Evolutionary conservation across 306 rosid species (phyloP), one percentile per base, ranked within the genome.

Genomic region (Corylus heterophylla): DNA sequence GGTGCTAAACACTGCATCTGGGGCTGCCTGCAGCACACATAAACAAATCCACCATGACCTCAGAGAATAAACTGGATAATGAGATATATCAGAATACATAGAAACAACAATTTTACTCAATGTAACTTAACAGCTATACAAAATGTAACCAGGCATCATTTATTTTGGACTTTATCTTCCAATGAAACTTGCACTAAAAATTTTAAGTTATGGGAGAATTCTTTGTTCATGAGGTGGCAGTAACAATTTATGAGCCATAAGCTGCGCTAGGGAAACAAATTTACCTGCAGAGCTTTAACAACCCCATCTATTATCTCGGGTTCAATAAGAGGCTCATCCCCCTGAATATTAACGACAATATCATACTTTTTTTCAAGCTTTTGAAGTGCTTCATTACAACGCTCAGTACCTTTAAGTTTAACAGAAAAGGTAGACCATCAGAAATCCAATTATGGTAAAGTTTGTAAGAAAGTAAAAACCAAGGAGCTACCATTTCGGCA

Each of bases 1-100:
- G 48, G 99, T 95, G 87, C 99, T 93, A 85, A 95, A 95, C 79
- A 95, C 99, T 73, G 99, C 99, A 89, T 95, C 98, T 37, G 99
- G 99, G 73, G 98, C 80, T 74, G 90, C 91, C 99, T 95, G 89
- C 83, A 75, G 54, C 72, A 49, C 47, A 83, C 74, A 76, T 8
- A 67, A 73, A 54, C 56, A 56, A 52, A 42, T 49, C 78, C 50
- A 78, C 74, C 50, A 82, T 74, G 67, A 86, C 54, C 52, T 13
- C 49, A 70, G 22, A 54, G 31, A 83, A 81, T 55, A 71, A 72
- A 69, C 44, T 29, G 37, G 37, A 56, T 16, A 54, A 54, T n/a
- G 42, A 52, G 20, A 69, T 5, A 39, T 5, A 18, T 10, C 20
- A 20, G 7, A 63, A 42, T 18, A 75, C 37, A 50, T 18, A 16